phyloP scores from a whole-genome alignment of 2,329 filamentous ascomycete species.

The Fusarium foetens region DNA sequence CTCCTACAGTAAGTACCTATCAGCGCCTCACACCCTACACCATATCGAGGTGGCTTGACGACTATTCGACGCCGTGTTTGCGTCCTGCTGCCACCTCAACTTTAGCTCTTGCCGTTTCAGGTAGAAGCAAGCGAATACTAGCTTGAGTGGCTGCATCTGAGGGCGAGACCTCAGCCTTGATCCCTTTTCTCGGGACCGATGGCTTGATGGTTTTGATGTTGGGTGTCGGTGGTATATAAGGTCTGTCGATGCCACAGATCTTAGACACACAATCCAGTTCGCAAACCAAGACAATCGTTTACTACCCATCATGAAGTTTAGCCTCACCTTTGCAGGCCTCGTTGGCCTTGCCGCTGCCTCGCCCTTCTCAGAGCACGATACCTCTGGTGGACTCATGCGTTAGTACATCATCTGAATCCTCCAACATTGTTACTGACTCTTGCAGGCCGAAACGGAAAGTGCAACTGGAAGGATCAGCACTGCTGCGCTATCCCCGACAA shows the following conservation, averaged over 20 bases:
- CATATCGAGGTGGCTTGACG: background rate
- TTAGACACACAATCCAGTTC: accelerated
- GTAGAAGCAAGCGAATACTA: constrained; percentile 6
- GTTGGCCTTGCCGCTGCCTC: constrained; percentile 20
- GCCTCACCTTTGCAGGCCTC: constrained; percentile 1
- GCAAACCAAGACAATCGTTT: background rate
- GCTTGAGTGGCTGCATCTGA: background rate
- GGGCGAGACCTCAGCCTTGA: background rate
- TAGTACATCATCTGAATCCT: background rate
- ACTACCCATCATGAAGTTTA: constrained; percentile 18
- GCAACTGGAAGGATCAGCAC: constrained; percentile 28
- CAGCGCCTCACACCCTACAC: constrained; percentile 6
- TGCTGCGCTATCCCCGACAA: constrained; percentile 19
- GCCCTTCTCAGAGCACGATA: constrained; percentile 18
- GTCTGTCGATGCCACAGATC: background rate
- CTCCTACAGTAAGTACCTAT: background rate
- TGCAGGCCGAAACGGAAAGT: constrained; percentile 20
- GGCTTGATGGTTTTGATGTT: background rate
- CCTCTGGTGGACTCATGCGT: constrained; percentile 6
- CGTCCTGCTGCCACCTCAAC: background rate
- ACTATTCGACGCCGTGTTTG: constrained; percentile 9
- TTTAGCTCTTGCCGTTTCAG: constrained; percentile 9
- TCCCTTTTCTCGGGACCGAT: background rate
- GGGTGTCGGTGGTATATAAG: background rate
- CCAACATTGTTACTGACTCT: background rate